Evolutionary conservation across 1,139 yeast species (phyloP), one percentile per base, ranked within the genome.

Genomic region (Meyerozyma guilliermondii): DNA sequence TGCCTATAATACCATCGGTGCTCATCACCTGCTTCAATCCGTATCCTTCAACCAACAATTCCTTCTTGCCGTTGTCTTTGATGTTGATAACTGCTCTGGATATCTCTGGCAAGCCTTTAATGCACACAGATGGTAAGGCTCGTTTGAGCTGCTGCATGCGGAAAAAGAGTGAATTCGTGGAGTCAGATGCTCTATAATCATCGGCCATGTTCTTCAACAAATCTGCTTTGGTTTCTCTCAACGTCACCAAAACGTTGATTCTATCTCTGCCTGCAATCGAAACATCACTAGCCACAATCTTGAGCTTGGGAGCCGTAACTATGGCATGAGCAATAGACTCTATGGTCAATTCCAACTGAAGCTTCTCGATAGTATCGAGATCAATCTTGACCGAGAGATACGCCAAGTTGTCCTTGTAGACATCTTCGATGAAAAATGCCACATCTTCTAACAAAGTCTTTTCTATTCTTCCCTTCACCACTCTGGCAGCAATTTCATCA

Each of bases 401-500:
- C 0, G 97, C 88, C 65, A 80, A 73, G 52, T 80, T 78, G 52
- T 87, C 87, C 51, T 81, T 83, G 63, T 91, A 94, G 14, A 92
- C 97, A 67, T 94, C 99, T 60, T 92, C 96, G 51, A 94, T 85
- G 62, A 80, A 91, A 58, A 66, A 87, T 3, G 95, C 89, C 49
- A 94, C 84, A 59, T 94, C 98, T 50, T 83, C 81, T 47, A 94
- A 68, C 45, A 84, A 67, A 0, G 98, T 94, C 70, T 92, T 94
- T 62, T 94, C 99, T 44, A 94, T 80, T 61, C 99, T 80, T 41
- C 99, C 98, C 66, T 94, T 94, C 35, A 94, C 98, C 52, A 94
- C 97, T 64, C 99, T 81, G 0, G 98, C 98, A 24, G 98, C 97
- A 59, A 96, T 85, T 66, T 91, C 98, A 62, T 94, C 98, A 14